Conservation (phyloP, 495 filamentous ascomycete species). For the Glonium stellatum region DNA sequence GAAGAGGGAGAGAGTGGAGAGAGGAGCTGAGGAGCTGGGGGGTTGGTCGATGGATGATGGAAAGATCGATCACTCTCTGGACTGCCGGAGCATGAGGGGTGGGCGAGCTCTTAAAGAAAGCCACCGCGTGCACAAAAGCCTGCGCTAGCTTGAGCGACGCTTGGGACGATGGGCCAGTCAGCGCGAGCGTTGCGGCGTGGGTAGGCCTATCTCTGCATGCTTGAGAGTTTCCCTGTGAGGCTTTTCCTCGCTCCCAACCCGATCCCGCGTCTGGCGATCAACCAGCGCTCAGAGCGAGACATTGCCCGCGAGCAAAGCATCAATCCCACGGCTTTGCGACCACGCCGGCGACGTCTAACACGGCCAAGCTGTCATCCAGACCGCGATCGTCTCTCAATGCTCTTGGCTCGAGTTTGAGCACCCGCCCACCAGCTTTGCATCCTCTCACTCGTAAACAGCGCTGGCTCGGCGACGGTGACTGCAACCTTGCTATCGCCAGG, state of each 20-base stretch:
- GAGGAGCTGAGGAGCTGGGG: slow-evolving; percentile 3
- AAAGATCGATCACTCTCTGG: neutral
- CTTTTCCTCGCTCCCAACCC: neutral
- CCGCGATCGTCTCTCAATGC: neutral
- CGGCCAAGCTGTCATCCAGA: neutral
- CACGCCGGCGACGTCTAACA: neutral
- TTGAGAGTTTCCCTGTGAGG: slow-evolving; percentile 1
- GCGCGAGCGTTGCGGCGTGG: neutral
- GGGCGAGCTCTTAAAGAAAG: slow-evolving; percentile 15
- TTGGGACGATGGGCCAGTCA: neutral
- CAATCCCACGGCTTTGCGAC: neutral
- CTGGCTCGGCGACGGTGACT: neutral
- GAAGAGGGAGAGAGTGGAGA: slow-evolving; percentile 12
- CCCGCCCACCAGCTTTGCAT: too few species aligned
- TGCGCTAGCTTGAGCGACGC: slow-evolving; percentile 3
- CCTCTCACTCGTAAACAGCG: neutral
- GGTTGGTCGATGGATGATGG: neutral
- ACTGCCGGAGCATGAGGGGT: neutral
- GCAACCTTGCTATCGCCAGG: slow-evolving; percentile 11
- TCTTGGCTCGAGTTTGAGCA: neutral
- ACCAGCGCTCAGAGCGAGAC: neutral
- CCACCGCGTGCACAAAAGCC: slow-evolving; percentile 12
- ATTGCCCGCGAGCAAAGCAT: neutral
- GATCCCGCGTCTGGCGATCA: neutral
- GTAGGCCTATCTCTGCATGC: slow-evolving; percentile 8